A percentile compares a stretch with the other conserved stretches of the same genome.
Conservation (phyloP, 1,139 yeast species). For the Saccharomyces hybrid region DNA sequence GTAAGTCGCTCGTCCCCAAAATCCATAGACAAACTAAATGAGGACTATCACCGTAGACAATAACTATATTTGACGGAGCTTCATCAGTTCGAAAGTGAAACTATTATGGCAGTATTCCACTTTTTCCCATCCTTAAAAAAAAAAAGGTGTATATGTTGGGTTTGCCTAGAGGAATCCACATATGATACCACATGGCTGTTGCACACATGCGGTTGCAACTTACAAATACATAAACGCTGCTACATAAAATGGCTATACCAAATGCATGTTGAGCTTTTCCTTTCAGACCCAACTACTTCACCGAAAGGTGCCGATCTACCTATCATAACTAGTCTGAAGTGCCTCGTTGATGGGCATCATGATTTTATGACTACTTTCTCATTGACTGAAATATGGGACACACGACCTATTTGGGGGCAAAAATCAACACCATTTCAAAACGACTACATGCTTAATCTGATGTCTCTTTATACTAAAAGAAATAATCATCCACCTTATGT, state of each 20-base stretch:
- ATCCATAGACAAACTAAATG: not conserved
- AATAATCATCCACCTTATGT: not conserved
- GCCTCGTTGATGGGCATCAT: not conserved
- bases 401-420: constrained; percentile 9
- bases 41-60: not conserved
- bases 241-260: constrained; percentile 15
- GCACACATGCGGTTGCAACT: constrained; percentile 20
- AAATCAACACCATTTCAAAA: constrained; percentile 6
- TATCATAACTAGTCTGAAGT: not conserved
- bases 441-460: not conserved
- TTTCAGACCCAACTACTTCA: not conserved
- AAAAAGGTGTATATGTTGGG: constrained; percentile 15
- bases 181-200: constrained; percentile 10
- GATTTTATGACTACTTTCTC: not conserved
- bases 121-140: constrained; percentile 2
- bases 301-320: not conserved
- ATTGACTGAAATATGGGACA: not conserved
- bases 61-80: too few relatives aligned
- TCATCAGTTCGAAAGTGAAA: not conserved
- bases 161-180: constrained; percentile 16
- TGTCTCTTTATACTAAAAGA: not conserved
- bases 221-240: constrained; percentile 20
- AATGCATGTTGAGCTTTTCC: constrained; percentile 4
- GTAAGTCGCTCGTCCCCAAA: not conserved
- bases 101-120: not conserved